Evolutionary conservation across 2,329 filamentous ascomycete genomes (phyloP), one percentile per base, ranked within the genome.

Genomic region (Aureobasidium pullulans): DNA sequence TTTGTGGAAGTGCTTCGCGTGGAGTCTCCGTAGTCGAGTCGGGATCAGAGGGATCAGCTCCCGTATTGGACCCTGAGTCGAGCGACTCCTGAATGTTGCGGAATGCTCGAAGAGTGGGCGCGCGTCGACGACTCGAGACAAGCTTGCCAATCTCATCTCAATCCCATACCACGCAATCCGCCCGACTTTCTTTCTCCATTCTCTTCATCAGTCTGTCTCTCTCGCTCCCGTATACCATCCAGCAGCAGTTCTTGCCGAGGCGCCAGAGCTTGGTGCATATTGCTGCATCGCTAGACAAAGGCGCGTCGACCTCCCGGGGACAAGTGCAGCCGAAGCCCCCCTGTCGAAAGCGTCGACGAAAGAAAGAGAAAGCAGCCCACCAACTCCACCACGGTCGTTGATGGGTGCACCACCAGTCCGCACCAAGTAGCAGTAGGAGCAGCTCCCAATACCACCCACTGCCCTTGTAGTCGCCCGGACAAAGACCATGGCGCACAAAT

Each of bases 401-500:
- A 44, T 57, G 53, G 40, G 40, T 57, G 42, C 28, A 37, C 29
- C 13, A n/a, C 37, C 16, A 23, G 36, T 16, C 29, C 36, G 39
- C 48, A 52, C 13, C 34, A 34, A 52, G 34, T 19, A 47, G 43
- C 43, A 52, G 48, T 23, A 52, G 48, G 19, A 52, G 48, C 48
- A 52, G 48, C 48, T 39, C 9, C 37, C 10, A n/a, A 1, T n/a
- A 40, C 11, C 11, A 13, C 6, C 5, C 36, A 31, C 13, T 19
- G 29, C 47, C 6, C 23, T 28, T 34, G 29, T 16, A 50, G 28
- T 10, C 29, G 2, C 39, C 28, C 39, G 32, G 29, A 54, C 39
- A 54, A 19, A 28, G n/a, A 54, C 28, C 42, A 61, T 57, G 59
- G 44, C 50, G 23, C 34, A 50, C 50, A 44, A 46, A 37, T 31